Evolutionary conservation across 1,139 yeast genomes (phyloP), one percentile per base, ranked within the genome.

Genomic region (Pichia sp.): DNA sequence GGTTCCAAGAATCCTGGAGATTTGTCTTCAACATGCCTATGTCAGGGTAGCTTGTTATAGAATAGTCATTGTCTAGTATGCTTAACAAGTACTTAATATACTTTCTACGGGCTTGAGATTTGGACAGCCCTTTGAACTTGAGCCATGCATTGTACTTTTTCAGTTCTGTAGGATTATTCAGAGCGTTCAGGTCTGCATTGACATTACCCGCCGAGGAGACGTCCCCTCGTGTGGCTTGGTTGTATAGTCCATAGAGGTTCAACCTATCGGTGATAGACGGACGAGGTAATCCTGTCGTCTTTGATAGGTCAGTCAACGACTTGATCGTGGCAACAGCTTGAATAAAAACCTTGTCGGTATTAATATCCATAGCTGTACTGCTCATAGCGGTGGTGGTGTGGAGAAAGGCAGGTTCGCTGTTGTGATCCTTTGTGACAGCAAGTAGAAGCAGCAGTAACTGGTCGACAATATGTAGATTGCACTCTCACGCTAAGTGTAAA

Each of bases 101-200:
- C 51, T 78, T 72, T 51, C 86, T 75, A 67, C 89, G 87, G 2
- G 96, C 95, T 63, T 87, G 91, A 0, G 87, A 80, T 61, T 78
- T 79, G n/a, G 81, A 68, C 33, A 86, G 65, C 0, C 95, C 95
- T 62, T 83, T 82, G 65, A 86, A 90, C 29, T 79, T 71, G 63
- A 85, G 83, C 96, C 96, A 89, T 0, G 96, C 90, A 63, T 86
- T 93, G 89, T 92, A 87, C 67, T 88, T 87, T 65, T 82, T 79
- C 63, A 80, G 79, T 8, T 87, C 87, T 3, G 85, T 42, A 12
- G 54, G 34, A 29, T 34, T 46, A 14, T 16, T n/a, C 84, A 63
- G 82, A 88, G 61, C 83, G 89, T 7, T 69, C 0, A 93, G 92
- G 48, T 90, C 74, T 1, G 79, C 12, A 24, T 41, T 29, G 7